Evolutionary conservation across 2,329 filamentous ascomycete species (phyloP), one percentile per base, ranked within the genome.

Genomic region (Pseudocercospora crystallina): DNA sequence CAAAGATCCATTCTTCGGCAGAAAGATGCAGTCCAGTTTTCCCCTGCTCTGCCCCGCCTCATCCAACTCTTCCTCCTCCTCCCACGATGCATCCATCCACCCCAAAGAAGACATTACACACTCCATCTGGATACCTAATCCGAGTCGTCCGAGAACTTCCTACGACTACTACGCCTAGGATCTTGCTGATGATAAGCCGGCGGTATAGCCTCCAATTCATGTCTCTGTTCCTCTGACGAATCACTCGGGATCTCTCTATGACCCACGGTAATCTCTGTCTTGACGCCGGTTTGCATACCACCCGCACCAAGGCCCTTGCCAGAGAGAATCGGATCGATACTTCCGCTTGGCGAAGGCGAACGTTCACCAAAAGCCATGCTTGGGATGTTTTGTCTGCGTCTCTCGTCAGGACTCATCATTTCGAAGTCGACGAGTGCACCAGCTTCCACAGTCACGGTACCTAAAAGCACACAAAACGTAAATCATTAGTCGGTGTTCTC

Each of bases 391-490:
- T 5, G n/a, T 26, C 14, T 41, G n/a, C 20, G 38, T n/a, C 14
- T 13, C 7, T 15, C 20, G 8, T 39, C 35, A 35, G 47, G 8
- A 43, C 35, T 48, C 45, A 45, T 29, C 41, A 49, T 29, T 12
- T 49, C 42, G 14, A 48, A 35, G 32, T 61, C 60, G 14, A 50
- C 40, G 14, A 56, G 17, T n/a, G 51, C 42, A 8, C 58, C 54
- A 8, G 47, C 56, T 40, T 59, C 54, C 20, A 65, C 58, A 2
- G 62, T 61, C 26, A 64, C 58, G 5, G 58, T 26, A 26, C 20
- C 20, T 26, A 26, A 26, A 26, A 26, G 20, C n/a, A 7, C 20
- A 26, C 20, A 26, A 26, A 26, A n/a, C n/a, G 20, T 26, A 26
- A 26, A 4, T 4, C 7, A 26, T 26, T 26, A 26, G 20, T 26